These are phyloP conservation scores for Hansfordia pulvinata DNA, from an alignment of 2,329 filamentous ascomycete genomes.

Conservation along the genomic window DNA sequence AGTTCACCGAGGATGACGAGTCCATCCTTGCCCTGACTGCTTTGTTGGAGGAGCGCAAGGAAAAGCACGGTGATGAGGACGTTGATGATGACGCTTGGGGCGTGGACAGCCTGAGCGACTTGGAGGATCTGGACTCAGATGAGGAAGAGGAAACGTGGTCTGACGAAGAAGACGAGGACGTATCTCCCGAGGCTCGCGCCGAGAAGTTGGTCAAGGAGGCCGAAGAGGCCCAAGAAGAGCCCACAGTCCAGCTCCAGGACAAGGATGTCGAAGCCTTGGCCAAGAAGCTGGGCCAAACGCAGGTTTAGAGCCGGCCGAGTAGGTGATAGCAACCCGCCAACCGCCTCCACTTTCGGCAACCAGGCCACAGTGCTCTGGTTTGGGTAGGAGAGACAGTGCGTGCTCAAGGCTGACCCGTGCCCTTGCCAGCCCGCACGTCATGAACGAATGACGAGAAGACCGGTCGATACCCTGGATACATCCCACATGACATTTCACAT, in stretches of 20 bases:
- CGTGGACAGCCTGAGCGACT: constrained; percentile 72
- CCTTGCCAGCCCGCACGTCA: too few species aligned
- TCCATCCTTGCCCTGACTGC: constrained; percentile 55
- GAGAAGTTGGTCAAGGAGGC: constrained; percentile 59
- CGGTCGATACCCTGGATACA: too few species aligned
- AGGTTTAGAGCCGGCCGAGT: constrained; percentile 24
- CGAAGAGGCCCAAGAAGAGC: constrained; percentile 59
- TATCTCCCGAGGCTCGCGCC: constrained; percentile 46
- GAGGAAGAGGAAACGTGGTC: constrained; percentile 56
- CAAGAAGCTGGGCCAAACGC: constrained; percentile 60
- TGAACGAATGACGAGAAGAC: too few species aligned
- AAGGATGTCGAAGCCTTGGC: constrained; percentile 73
- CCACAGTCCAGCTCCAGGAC: constrained; percentile 57
- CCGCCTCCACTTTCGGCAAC: too few species aligned
- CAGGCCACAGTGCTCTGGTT: too few species aligned
- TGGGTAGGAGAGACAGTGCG: too few species aligned
- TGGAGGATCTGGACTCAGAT: constrained; percentile 62
- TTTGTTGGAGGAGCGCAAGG: constrained; percentile 65
- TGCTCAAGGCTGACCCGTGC: too few species aligned
- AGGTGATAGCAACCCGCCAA: too few species aligned
- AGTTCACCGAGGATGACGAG: constrained; percentile 75
- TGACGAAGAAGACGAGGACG: constrained; percentile 49
- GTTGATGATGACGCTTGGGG: constrained; percentile 73
- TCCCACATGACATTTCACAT: too few species aligned
- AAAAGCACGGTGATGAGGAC: constrained; percentile 50